Evolutionary conservation across 1,284 basidiomycete genomes (phyloP).

Genomic region (Rhizopogon parksii): DNA sequence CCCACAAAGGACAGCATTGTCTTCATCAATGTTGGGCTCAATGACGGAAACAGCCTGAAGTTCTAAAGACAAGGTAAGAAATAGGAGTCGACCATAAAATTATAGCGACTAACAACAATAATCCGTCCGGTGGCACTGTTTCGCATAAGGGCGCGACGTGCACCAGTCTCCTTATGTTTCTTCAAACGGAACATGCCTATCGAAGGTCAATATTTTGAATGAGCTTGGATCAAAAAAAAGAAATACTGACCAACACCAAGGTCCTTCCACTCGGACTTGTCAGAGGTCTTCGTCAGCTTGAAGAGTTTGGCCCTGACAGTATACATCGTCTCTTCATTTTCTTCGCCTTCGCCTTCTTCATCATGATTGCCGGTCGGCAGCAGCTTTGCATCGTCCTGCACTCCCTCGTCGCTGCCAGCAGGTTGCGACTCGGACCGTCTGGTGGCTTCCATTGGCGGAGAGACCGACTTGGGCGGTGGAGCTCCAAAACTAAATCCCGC

Average conservation of each 20-base stretch:
- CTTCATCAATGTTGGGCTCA: conserved; percentile 46
- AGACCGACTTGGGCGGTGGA: conserved; percentile 19
- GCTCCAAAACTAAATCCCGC: conserved; percentile 25
- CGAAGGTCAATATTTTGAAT: conserved; percentile 4
- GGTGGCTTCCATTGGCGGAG: conserved; percentile 22
- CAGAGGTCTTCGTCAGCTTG: conserved; percentile 51
- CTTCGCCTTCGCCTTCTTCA: conserved; percentile 73
- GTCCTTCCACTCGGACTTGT: conserved; percentile 50
- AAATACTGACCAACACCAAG: conserved; percentile 48
- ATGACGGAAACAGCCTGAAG: conserved; percentile 50
- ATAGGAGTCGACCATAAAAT: not conserved
- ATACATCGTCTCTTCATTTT: conserved; percentile 69
- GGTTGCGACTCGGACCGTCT: conserved; percentile 31
- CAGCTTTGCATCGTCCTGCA: conserved; percentile 30
- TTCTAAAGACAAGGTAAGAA: conserved; percentile 40
- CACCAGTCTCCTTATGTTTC: conserved; percentile 53
- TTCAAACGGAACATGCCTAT: conserved; percentile 63
- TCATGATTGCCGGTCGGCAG: conserved; percentile 45
- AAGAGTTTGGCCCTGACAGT: conserved; percentile 59
- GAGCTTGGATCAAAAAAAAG: conserved; percentile 3
- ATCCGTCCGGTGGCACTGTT: conserved; percentile 70
- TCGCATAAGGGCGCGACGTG: conserved; percentile 55
- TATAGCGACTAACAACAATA: conserved; percentile 47
- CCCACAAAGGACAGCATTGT: conserved; percentile 59
- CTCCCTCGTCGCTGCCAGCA: conserved; percentile 28